A percentile compares a stretch with the other conserved stretches of the same genome.
Conservation (phyloP, 78 protist species). For the Protostelium mycophagum region DNA sequence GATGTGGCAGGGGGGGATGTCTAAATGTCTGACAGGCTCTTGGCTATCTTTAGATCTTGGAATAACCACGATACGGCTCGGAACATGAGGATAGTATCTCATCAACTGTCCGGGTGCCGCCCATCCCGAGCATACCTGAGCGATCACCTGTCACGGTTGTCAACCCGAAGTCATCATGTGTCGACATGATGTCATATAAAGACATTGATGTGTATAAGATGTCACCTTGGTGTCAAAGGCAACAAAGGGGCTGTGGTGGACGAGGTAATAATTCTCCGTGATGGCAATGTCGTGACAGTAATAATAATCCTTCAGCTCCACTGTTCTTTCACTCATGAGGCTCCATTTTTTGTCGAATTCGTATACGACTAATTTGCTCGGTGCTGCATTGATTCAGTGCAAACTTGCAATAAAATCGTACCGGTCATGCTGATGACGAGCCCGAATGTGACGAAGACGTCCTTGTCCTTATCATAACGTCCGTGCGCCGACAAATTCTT, state of each 20-base stretch:
- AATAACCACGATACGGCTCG: neutral
- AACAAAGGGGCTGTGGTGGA: neutral
- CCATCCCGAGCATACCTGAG: neutral
- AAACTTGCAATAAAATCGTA: neutral
- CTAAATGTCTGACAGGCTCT: neutral
- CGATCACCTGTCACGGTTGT: neutral
- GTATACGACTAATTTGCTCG: neutral
- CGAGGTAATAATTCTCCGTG: neutral
- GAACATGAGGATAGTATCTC: neutral
- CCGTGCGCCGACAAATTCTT: neutral
- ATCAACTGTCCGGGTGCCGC: neutral
- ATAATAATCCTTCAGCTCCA: neutral
- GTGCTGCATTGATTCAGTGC: neutral
- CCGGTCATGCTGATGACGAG: neutral
- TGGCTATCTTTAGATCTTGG: neutral
- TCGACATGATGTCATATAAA: too few species aligned
- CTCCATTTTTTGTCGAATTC: neutral
- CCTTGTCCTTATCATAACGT: neutral
- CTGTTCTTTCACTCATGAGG: neutral
- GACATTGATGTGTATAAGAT: too few species aligned
- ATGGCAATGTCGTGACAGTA: neutral
- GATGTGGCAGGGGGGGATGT: neutral
- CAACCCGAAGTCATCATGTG: too few species aligned
- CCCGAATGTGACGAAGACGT: neutral
- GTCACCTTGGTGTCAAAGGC: neutral